Evolutionary conservation across 164 flowering plant genomes (phyloP), one percentile per base, ranked within the genome.

Genomic region (Dillenia suffruticosa): DNA sequence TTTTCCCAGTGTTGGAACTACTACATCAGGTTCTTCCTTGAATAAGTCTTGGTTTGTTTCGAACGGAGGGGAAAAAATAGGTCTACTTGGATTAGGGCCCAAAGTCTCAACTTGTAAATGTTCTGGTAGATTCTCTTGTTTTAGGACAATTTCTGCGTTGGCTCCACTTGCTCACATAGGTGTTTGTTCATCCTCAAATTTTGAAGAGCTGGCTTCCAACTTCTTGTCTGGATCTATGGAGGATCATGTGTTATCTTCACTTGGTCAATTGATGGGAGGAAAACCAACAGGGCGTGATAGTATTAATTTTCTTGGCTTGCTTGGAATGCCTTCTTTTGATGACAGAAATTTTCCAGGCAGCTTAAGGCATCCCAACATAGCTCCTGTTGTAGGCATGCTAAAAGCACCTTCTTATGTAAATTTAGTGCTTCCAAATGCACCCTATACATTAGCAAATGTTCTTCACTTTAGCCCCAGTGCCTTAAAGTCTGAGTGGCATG

Each of bases 361-460:
- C 65, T 59, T 90, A 63, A 87, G 98, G 83, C 97, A 94, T 79
- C 99, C 99, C 32, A 94, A 94, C 61, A 69, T 91, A 40, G 74
- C 65, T 46, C 97, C 96, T 46, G 75, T 84, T 63, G 69, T 94
- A 68, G 92, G 89, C 40, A 73, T 88, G 72, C 72, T 94, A 17
- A 87, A 80, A 68, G 50, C 78, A 44, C 58, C 81, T 57, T 77
- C 59, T 61, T 70, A 66, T 72, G 63, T 76, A 44, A 72, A 66
- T 69, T 12, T 80, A 15, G 73, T 91, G 65, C 70, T 80, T 63
- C 95, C 97, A 19, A 87, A 77, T 65, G 46, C 80, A 45, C 86
- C 93, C 55, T 83, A 78, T 69, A 83, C 93, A 15, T 73, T 94
- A 75, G 89, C 89, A 70, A 87, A 64, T 59, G 72, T 88, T 73